phyloP scores from a whole-genome alignment of 345 rosid genomes.

The Citrus australasica region DNA sequence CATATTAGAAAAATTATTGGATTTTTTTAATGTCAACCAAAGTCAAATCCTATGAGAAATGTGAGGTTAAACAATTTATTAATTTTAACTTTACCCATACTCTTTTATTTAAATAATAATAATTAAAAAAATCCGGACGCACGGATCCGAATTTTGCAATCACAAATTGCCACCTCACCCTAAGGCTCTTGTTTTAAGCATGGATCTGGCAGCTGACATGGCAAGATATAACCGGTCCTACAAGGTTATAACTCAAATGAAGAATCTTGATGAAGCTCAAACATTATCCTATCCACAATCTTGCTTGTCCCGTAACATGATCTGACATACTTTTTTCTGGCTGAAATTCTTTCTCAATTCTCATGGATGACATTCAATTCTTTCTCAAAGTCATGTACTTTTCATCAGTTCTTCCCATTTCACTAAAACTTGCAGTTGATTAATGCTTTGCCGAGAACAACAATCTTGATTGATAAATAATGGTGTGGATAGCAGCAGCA shows the following conservation, averaged over 20 bases:
- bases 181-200: not conserved
- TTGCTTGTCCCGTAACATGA: constrained; percentile 17
- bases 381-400: not conserved
- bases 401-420: not conserved
- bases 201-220: constrained; percentile 17
- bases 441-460: not conserved
- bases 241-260: not conserved
- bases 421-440: not conserved
- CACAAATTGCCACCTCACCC: too few species aligned
- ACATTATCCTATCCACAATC: constrained; percentile 45
- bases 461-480: constrained; percentile 5
- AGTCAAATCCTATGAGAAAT: too few species aligned
- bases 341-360: not conserved
- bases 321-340: not conserved
- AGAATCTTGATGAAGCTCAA: not conserved
- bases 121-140: too few species aligned
- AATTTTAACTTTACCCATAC: too few species aligned
- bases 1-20: too few species aligned
- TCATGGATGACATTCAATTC: constrained; percentile 4
- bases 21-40: too few species aligned
- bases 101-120: too few species aligned
- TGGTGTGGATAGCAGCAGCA: constrained; percentile 26
- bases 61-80: too few species aligned
- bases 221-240: constrained; percentile 18
- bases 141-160: too few species aligned